These are phyloP conservation scores for Aspergillus flavus DNA, from an alignment of 2,329 filamentous ascomycete genomes.

Conservation along the genomic window DNA sequence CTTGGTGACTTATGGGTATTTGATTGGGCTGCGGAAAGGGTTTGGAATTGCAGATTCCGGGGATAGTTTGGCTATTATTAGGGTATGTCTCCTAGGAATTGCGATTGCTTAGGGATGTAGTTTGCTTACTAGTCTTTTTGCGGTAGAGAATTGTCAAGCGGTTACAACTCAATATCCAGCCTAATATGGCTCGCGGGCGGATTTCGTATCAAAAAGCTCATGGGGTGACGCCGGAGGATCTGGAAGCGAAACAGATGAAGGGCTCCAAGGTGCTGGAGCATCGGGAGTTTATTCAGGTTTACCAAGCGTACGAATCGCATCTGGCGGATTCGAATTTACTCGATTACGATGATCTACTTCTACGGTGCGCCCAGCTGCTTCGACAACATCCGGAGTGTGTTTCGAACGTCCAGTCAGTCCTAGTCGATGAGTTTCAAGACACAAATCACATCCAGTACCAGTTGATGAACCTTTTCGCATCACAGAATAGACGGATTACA, in stretches of 20 bases:
- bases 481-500: slow-evolving; percentile 74
- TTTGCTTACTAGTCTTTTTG: background rate
- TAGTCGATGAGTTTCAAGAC: slow-evolving; percentile 98
- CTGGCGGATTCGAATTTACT: slow-evolving; percentile 77
- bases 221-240: slow-evolving; percentile 51
- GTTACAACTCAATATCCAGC: slow-evolving; percentile 68
- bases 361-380: slow-evolving; percentile 80
- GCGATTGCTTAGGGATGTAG: background rate
- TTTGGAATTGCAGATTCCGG: slow-evolving; percentile 89
- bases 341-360: slow-evolving; percentile 90
- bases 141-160: slow-evolving; percentile 73
- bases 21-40: slow-evolving; percentile 77
- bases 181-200: slow-evolving; percentile 69
- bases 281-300: slow-evolving; percentile 69
- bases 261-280: slow-evolving; percentile 52
- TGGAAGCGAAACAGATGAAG: slow-evolving; percentile 38
- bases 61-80: slow-evolving; percentile 78
- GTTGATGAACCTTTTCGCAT: slow-evolving; percentile 84
- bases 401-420: slow-evolving; percentile 82
- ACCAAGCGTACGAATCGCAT: slow-evolving; percentile 75
- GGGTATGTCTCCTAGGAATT: slow-evolving; percentile 34
- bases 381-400: slow-evolving; percentile 75
- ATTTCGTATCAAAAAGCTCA: slow-evolving; percentile 69
- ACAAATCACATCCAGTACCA: slow-evolving; percentile 96
- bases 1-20: slow-evolving; percentile 77